Evolutionary conservation across 106 monocot genomes (phyloP), one percentile per base, ranked within the genome.

Genomic region (Dactylorhiza incarnata): DNA sequence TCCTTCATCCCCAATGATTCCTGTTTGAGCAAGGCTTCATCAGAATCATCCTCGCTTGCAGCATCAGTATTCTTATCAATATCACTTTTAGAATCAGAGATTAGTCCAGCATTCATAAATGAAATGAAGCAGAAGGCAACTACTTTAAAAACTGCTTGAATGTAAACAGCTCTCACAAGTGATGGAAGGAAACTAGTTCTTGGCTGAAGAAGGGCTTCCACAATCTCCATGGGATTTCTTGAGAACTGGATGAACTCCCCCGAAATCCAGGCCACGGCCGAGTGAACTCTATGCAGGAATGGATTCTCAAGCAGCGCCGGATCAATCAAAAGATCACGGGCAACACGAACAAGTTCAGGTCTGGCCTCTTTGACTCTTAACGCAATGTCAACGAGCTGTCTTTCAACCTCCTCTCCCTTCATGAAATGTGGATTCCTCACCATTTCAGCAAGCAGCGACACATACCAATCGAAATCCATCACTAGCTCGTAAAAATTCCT

Each of bases 381-480:
- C 6, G 89, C 87, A 72, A 97, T 86, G 75, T 97, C 97, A 45
- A 97, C 84, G 23, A 97, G 79, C 83, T 94, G 94, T 48, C 84
- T 77, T 72, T 88, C 93, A 63, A 94, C 87, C 76, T 97, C 97
- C 55, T 87, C 87, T 46, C 93, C 94, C 74, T 84, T 77, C 4
- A 76, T 56, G 68, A 89, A 91, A 78, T 97, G 89, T 4, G 87
- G 83, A 44, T 84, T 87, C 81, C 94, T 82, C 9, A 86, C 79
- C 81, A 97, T 89, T 3, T 87, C 89, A 16, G 87, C 89, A 9
- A 97, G 93, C 6, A 97, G 76, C 6, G 78, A 83, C 7, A 94
- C 87, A 78, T 93, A 94, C 97, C 97, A 97, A 75, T 97, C 97
- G 20, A 97, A 93, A 85, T 97, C 97, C 46, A 80, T 45, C 13